A percentile compares a stretch with the other conserved stretches of the same genome.
phyloP scores from a whole-genome alignment of 1,139 yeast genomes.

The Yamadazyma mexicana region DNA sequence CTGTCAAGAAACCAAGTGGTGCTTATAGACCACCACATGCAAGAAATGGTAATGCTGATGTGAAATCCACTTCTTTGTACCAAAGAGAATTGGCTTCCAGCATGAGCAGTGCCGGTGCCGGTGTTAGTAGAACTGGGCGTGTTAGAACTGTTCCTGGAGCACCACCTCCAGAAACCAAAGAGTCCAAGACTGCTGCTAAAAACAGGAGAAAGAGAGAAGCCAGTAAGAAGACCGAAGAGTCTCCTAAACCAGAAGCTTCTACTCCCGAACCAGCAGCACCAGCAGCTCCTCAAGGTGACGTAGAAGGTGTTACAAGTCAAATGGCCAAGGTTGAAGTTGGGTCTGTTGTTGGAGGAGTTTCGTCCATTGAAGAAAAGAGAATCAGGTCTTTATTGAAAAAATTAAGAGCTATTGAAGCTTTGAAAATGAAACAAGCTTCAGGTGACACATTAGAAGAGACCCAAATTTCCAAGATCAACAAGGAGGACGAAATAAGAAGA shows the following conservation, averaged over 20 bases:
- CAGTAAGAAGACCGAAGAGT: conserved; percentile 42
- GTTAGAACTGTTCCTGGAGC: conserved; percentile 44
- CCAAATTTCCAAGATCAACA: conserved; percentile 83
- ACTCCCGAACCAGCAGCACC: conserved; percentile 11
- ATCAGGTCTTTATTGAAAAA: conserved; percentile 88
- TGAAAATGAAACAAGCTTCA: conserved; percentile 79
- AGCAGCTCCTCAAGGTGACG: conserved; percentile 14
- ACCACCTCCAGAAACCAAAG: conserved; percentile 41
- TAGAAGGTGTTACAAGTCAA: conserved; percentile 14
- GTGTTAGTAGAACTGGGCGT: conserved; percentile 23
- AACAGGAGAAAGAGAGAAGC: conserved; percentile 81
- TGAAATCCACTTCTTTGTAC: conserved; percentile 51
- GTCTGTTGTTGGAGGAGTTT: conserved; percentile 60
- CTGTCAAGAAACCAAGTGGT: conserved; percentile 62
- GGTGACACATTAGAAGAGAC: conserved; percentile 92
- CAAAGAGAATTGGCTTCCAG: conserved; percentile 52
- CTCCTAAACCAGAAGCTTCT: conserved; percentile 9
- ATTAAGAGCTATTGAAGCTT: conserved; percentile 86
- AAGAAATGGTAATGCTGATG: conserved; percentile 45
- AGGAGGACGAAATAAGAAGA: conserved; percentile 75
- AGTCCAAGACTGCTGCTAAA: conserved; percentile 67
- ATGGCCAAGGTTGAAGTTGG: conserved; percentile 15
- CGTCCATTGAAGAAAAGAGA: conserved; percentile 84
- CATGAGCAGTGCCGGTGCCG: conserved; percentile 16
- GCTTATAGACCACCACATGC: conserved; percentile 98